phyloP scores from a whole-genome alignment of 2,329 filamentous ascomycete genomes.

The Penicillium nordicum region DNA sequence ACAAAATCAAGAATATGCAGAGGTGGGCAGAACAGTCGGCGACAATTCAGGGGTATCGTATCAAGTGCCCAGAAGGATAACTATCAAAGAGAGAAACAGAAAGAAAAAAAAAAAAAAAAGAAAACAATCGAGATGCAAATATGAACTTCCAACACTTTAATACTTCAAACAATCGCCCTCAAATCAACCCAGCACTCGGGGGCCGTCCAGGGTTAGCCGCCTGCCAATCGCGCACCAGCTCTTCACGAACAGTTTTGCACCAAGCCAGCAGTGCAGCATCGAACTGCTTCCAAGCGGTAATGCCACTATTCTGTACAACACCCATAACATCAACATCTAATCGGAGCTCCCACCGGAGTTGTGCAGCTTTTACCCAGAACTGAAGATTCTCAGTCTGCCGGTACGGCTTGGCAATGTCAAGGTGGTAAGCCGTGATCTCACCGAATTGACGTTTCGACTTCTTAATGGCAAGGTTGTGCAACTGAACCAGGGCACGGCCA shows the following conservation, averaged over 20 bases:
- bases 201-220: constrained; percentile 31
- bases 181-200: constrained; percentile 24
- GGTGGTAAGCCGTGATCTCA: constrained; percentile 81
- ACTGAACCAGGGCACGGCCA: constrained; percentile 74
- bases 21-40: constrained; percentile 17
- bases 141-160: background rate
- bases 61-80: constrained; percentile 27
- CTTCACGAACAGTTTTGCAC: constrained; percentile 77
- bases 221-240: constrained; percentile 72
- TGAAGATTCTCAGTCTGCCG: constrained; percentile 88
- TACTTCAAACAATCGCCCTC: constrained; percentile 2
- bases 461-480: constrained; percentile 85
- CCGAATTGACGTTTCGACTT: constrained; percentile 85
- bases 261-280: constrained; percentile 79
- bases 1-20: constrained; percentile 10
- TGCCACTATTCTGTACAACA: constrained; percentile 69
- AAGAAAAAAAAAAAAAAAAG: constrained; percentile 11
- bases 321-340: constrained; percentile 81
- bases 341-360: constrained; percentile 86
- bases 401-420: constrained; percentile 93
- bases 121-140: constrained; percentile 15
- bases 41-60: constrained; percentile 29
- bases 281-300: constrained; percentile 71
- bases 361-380: constrained; percentile 94
- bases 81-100: constrained; percentile 19